phyloP scores from a whole-genome alignment of 1,139 yeast species.

The Yamadazyma spencermartinsiae region DNA sequence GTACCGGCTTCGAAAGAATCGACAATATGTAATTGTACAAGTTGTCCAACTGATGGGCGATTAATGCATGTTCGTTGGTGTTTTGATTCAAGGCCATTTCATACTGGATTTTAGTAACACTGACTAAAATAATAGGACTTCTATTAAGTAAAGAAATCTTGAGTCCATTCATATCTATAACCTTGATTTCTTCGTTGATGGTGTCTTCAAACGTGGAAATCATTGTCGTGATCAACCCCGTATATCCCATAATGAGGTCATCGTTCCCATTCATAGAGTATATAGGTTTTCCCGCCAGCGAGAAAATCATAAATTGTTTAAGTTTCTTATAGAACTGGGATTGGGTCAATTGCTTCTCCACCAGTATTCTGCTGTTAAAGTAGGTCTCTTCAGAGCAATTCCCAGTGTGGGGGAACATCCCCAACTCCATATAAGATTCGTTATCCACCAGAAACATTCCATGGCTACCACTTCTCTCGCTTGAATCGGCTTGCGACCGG shows the following conservation, averaged over 20 bases:
- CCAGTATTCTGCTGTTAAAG: slow-evolving; percentile 17
- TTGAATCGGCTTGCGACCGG: neutral
- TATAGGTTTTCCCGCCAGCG: slow-evolving; percentile 91
- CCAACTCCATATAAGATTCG: slow-evolving; percentile 10
- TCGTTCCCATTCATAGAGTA: slow-evolving; percentile 81
- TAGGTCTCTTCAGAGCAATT: slow-evolving; percentile 14
- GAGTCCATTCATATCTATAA: slow-evolving; percentile 27
- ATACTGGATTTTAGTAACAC: slow-evolving; percentile 55
- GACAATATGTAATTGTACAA: slow-evolving; percentile 78
- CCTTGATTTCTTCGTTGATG: slow-evolving; percentile 29
- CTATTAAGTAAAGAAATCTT: slow-evolving; percentile 62
- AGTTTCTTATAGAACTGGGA: slow-evolving; percentile 41
- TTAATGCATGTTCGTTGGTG: slow-evolving; percentile 20
- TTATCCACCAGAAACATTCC: slow-evolving; percentile 1
- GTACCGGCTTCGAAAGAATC: slow-evolving; percentile 74
- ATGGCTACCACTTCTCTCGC: neutral
- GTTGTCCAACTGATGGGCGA: slow-evolving; percentile 68
- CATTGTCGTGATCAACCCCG: slow-evolving; percentile 72
- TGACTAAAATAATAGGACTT: slow-evolving; percentile 73
- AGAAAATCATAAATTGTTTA: slow-evolving; percentile 80
- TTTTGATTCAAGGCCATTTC: slow-evolving; percentile 23
- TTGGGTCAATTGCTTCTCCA: slow-evolving; percentile 25
- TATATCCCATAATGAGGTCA: slow-evolving; percentile 66
- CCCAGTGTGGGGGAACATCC: slow-evolving; percentile 10
- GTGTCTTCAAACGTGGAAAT: slow-evolving; percentile 58